Evolutionary conservation across 2,329 filamentous ascomycete genomes (phyloP).

Genomic region (Nectriaceae sp.): DNA sequence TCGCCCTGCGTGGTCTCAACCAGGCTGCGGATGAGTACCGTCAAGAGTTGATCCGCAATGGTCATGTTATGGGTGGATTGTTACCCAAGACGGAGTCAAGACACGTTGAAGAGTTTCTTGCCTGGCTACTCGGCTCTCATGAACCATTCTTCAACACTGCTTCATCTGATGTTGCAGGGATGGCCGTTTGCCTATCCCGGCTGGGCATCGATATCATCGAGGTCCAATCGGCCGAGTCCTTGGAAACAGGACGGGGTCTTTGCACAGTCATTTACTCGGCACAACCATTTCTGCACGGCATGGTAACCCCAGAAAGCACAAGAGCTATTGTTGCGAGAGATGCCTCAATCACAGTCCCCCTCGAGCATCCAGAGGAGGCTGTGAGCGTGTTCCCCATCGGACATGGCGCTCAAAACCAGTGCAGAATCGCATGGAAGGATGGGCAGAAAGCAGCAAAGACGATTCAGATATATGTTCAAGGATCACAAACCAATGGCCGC

Average conservation of each 20-base stretch:
- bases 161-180: background rate
- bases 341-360: background rate
- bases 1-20: background rate
- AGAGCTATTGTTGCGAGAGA: background rate
- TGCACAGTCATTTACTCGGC: background rate
- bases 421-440: background rate
- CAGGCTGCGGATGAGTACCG: background rate
- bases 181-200: background rate
- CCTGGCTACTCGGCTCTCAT: background rate
- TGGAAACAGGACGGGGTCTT: background rate
- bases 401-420: background rate
- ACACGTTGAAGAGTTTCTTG: background rate
- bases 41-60: background rate
- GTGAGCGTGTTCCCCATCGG: constrained; percentile 1
- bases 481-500: too few species aligned
- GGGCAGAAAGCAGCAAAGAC: background rate
- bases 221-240: background rate
- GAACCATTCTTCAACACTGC: background rate
- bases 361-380: background rate
- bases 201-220: background rate
- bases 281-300: background rate
- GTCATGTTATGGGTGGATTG: background rate
- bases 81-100: background rate
- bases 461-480: too few species aligned
- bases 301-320: background rate